Percentiles rank a stretch among this genome's conserved stretches.
Evolutionary conservation across 202 grass and related monocot species (phyloP).

Genomic region (Cymbopogon flexuosus): DNA sequence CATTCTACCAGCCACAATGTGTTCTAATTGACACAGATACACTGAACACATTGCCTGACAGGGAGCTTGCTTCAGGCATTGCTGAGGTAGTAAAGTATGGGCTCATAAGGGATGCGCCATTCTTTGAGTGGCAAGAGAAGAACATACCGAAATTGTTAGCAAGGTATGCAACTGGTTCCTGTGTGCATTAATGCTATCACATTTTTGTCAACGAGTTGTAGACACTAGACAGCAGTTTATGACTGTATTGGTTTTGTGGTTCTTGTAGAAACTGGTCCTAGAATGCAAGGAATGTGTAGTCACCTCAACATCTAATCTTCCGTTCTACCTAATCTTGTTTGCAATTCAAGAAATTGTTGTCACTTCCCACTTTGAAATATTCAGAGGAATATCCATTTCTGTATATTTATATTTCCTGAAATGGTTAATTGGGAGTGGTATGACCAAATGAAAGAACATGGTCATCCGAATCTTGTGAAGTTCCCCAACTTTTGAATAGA

Average conservation of each 20-base stretch:
- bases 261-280: background rate
- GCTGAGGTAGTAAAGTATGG: conserved; percentile 88
- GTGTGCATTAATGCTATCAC: background rate
- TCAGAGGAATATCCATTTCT: background rate
- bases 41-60: conserved; percentile 76
- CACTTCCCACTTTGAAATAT: background rate
- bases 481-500: background rate
- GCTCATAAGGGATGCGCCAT: conserved; percentile 83
- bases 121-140: conserved; percentile 98
- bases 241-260: background rate
- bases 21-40: conserved; percentile 83
- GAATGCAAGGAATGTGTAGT: background rate
- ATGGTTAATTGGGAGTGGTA: background rate
- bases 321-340: background rate
- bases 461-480: background rate
- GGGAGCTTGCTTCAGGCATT: conserved; percentile 81
- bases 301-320: background rate
- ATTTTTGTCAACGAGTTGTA: background rate
- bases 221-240: background rate
- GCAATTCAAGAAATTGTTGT: background rate
- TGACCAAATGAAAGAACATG: conserved; percentile 9
- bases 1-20: conserved; percentile 84
- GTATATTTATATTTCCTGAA: background rate
- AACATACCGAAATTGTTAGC: conserved; percentile 68
- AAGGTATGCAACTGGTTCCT: conserved; percentile 43